Evolutionary conservation across 176 grass and related monocot genomes (phyloP), one percentile per base, ranked within the genome.

Genomic region (Puccinellia tenuiflora): DNA sequence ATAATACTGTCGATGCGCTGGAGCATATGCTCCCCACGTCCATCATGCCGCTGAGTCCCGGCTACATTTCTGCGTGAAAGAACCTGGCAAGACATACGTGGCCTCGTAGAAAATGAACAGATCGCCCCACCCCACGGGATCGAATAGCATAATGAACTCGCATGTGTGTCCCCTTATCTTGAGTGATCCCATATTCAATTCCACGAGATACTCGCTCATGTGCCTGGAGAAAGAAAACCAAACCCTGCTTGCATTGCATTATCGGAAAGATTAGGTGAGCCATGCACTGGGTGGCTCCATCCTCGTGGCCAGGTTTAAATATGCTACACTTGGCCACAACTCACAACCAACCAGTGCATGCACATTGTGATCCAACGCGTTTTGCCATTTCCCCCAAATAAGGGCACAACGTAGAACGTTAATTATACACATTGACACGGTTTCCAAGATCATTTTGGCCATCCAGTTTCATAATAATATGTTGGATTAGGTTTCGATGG

Each of bases 121-220:
- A 81, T 73, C 69, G 43, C 25, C 42, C 60, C 40, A 67, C 25
- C 42, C 60, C 40, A 67, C 51, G 24, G 40, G 43, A 73, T 72
- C 22, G 81, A 91, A 81, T 85, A 85, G 46, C 61, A 88, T 52
- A 84, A 45, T 35, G 40, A 73, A 85, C 86, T 82, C 78, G 55
- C 88, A 90, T 83, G 84, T 84, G 89, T 84, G 89, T 81, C 64
- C 71, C 81, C 89, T 84, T 77, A 91, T 91, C 63, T 88, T 26
- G 15, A 77, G 33, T 50, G 68, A 34, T 43, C 43, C 7, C 42
- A 13, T 86, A 88, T 79, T 82, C 86, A 88, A 83, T 74, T 83
- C 77, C 73, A 40, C n/a, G 78, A 40, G 78, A 82, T 82, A 86
- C 65, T 67, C 78, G 63, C 24, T 83, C 79, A 86, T 92, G 78